Conservation (phyloP, 2,329 filamentous ascomycete species). For the Rosellinia necatrix region DNA sequence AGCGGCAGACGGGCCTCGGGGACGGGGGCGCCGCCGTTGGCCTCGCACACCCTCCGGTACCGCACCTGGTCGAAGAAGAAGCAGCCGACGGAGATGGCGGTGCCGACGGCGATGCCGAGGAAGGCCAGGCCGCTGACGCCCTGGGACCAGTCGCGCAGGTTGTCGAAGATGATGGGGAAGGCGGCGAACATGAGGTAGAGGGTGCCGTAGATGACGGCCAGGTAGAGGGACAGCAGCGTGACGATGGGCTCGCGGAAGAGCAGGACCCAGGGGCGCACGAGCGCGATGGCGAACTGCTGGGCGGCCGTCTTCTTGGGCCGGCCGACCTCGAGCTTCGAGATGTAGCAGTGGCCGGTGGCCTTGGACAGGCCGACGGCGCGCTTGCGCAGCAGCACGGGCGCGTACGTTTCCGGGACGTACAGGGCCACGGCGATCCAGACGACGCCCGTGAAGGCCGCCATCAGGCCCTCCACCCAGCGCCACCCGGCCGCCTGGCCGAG, state of each 20-base stretch:
- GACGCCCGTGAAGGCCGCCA: constrained; percentile 65
- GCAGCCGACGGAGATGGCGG: constrained; percentile 62
- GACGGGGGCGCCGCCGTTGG: constrained; percentile 59
- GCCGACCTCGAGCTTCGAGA: constrained; percentile 54
- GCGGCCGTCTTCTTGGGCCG: constrained; percentile 50
- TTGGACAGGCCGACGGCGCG: constrained; percentile 57
- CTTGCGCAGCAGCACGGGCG: constrained; percentile 60
- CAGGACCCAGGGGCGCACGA: constrained; percentile 69
- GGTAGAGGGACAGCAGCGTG: constrained; percentile 66
- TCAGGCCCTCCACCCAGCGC: constrained; percentile 71
- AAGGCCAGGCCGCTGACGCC: constrained; percentile 69
- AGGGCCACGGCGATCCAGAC: constrained; percentile 60
- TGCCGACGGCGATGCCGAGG: constrained; percentile 70
- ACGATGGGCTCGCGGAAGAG: constrained; percentile 75
- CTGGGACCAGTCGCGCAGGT: constrained; percentile 60
- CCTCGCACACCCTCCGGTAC: constrained; percentile 52
- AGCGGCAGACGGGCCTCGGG: constrained; percentile 69
- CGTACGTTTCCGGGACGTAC: constrained; percentile 64
- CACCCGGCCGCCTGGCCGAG: constrained; percentile 66
- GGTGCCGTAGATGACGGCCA: constrained; percentile 64
- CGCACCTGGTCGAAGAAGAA: constrained; percentile 59
- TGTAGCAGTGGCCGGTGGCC: constrained; percentile 60
- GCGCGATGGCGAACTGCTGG: constrained; percentile 59
- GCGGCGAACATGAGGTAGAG: constrained; percentile 65
- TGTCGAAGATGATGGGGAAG: constrained; percentile 69